Evolutionary conservation across 108 stramenopile genomes (phyloP).

Genomic region (Skeletonema tropicum): DNA sequence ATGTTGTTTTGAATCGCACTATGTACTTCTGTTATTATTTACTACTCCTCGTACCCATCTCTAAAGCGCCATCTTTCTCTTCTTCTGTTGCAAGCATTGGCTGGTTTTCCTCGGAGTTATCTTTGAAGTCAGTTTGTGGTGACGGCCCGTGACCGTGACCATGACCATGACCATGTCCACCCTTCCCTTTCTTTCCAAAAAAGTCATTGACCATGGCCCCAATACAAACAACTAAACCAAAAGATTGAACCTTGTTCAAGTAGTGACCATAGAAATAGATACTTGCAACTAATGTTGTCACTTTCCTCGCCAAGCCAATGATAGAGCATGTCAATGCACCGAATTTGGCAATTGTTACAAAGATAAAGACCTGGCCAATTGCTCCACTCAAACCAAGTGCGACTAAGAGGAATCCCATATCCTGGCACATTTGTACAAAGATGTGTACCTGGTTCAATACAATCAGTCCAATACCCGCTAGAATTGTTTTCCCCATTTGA

Average conservation of each 20-base stretch:
- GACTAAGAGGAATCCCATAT: conserved; percentile 93
- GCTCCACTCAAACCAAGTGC: conserved; percentile 95
- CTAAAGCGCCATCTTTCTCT: conserved; percentile 6
- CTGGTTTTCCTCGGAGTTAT: conserved; percentile 34
- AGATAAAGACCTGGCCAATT: conserved; percentile 95
- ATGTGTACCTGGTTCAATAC: conserved; percentile 92
- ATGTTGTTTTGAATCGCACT: no score
- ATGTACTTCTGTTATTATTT: not conserved
- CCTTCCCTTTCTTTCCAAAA: conserved; percentile 79
- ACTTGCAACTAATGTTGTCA: conserved; percentile 92
- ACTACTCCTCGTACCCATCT: conserved; percentile 21
- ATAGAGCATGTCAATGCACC: conserved; percentile 96
- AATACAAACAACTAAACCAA: conserved; percentile 82
- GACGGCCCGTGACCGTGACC: conserved; percentile 19
- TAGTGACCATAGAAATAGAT: conserved; percentile 95
- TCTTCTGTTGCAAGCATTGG: conserved; percentile 30
- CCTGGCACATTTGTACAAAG: conserved; percentile 93
- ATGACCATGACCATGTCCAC: conserved; percentile 57
- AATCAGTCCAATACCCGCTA: conserved; percentile 90
- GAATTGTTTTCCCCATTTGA: conserved; percentile 96
- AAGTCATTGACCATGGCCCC: conserved; percentile 95
- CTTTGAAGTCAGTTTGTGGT: conserved; percentile 19
- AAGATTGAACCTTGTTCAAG: conserved; percentile 79
- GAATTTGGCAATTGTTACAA: conserved; percentile 97
- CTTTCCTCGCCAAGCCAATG: conserved; percentile 95